phyloP scores from a whole-genome alignment of 202 grass and related monocot genomes.

The Cymbopogon flexuosus region DNA sequence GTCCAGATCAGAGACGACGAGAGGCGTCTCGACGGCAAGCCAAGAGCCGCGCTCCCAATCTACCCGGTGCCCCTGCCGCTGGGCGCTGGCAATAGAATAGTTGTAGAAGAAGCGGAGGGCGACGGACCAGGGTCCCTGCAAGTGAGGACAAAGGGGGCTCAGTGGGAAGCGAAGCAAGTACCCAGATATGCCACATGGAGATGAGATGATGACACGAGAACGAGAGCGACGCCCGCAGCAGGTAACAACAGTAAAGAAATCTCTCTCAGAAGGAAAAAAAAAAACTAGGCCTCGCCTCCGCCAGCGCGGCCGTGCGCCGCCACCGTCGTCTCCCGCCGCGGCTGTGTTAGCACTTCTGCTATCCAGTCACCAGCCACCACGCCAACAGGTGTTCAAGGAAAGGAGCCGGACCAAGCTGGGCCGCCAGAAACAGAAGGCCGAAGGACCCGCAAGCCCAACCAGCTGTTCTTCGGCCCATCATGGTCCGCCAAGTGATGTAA shows the following conservation, averaged over 20 bases:
- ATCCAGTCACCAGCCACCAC: too few species aligned
- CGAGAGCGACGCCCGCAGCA: not conserved
- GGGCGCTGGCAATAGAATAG: not conserved
- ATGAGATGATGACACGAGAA: not conserved
- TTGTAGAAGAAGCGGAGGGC: not conserved
- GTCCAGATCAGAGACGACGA: slow-evolving; percentile 25
- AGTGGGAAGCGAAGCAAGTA: slow-evolving; percentile 25
- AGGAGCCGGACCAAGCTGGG: too few species aligned
- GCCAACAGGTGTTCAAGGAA: too few species aligned
- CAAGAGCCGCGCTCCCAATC: not conserved
- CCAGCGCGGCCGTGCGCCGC: not conserved
- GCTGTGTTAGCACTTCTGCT: too few species aligned
- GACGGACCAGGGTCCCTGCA: not conserved
- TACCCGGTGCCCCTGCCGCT: not conserved
- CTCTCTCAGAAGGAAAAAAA: not conserved
- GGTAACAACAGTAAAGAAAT: not conserved
- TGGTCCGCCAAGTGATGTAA: too few species aligned
- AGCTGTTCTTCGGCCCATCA: too few species aligned
- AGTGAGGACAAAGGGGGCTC: slow-evolving; percentile 32
- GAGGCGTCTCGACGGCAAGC: slow-evolving; percentile 13
- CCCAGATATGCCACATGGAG: slow-evolving; percentile 5
- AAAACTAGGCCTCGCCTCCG: not conserved
- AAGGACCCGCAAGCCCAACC: too few species aligned
- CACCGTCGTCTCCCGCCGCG: too few species aligned
- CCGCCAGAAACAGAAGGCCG: too few species aligned